phyloP scores from a whole-genome alignment of 2,329 filamentous ascomycete genomes.

The Trichoderma brevicompactum region DNA sequence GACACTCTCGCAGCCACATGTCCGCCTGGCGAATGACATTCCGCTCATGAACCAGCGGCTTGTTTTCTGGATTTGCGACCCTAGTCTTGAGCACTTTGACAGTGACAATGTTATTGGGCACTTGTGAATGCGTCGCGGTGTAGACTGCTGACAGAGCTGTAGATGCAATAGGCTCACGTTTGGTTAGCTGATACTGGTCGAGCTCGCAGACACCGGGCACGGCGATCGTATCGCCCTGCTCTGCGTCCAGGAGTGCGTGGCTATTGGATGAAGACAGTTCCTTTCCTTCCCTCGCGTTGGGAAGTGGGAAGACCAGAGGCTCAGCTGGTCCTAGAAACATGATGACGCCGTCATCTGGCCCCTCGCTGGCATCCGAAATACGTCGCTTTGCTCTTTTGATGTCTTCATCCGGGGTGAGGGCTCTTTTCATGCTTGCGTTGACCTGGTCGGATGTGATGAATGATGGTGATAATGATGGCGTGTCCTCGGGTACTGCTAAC shows the following conservation, averaged over 20 bases:
- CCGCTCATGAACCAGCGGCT: constrained; percentile 55
- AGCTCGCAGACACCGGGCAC: constrained; percentile 56
- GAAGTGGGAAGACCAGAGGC: constrained; percentile 57
- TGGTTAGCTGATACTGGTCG: constrained; percentile 60
- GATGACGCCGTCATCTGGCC: constrained; percentile 56
- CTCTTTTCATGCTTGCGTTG: constrained; percentile 55
- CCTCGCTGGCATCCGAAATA: constrained; percentile 40
- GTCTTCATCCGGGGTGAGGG: constrained; percentile 51
- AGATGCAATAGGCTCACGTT: constrained; percentile 59
- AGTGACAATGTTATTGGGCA: constrained; percentile 59
- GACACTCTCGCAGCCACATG: constrained; percentile 63
- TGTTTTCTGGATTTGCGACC: constrained; percentile 46
- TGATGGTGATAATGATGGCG: constrained; percentile 35
- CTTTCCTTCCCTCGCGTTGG: constrained; percentile 52
- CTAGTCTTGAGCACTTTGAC: constrained; percentile 65
- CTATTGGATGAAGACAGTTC: constrained; percentile 52
- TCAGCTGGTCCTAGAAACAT: constrained; percentile 58
- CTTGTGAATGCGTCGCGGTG: constrained; percentile 57
- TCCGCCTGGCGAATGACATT: constrained; percentile 64
- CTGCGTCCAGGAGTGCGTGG: constrained; percentile 57
- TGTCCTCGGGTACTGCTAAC: constrained; percentile 35
- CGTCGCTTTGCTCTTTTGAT: constrained; percentile 51
- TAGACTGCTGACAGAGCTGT: constrained; percentile 61
- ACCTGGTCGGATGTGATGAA: constrained; percentile 40
- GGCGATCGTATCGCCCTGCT: constrained; percentile 53